These are phyloP conservation scores for Lepidium aucheri DNA, from an alignment of 345 rosid genomes.

Conservation along the genomic window DNA sequence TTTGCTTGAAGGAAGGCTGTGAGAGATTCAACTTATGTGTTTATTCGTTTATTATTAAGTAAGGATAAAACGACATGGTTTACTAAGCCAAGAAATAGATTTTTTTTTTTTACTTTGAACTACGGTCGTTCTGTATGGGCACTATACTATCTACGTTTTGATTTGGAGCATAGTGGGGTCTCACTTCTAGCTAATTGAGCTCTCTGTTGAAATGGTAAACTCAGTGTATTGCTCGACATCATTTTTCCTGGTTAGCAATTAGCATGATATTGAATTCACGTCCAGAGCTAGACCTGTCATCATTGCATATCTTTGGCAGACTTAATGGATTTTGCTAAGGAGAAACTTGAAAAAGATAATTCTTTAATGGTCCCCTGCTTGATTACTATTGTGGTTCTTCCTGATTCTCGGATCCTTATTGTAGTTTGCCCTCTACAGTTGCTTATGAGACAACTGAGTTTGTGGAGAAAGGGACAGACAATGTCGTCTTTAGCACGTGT, in stretches of 20 bases:
- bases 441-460: slow-evolving; percentile 55
- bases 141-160: not conserved
- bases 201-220: not conserved
- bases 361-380: not conserved
- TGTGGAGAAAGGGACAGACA: slow-evolving; percentile 80
- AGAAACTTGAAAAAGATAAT: not conserved
- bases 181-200: not conserved
- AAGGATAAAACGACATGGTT: not conserved
- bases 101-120: too few species aligned
- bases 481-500: slow-evolving; percentile 80
- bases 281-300: not conserved
- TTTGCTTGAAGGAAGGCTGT: not conserved
- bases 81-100: not conserved
- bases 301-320: not conserved
- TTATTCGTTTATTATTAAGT: not conserved
- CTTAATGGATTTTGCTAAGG: not conserved
- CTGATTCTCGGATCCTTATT: slow-evolving; percentile 14
- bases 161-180: not conserved
- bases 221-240: not conserved
- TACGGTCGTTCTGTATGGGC: too few species aligned
- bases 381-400: slow-evolving; percentile 13
- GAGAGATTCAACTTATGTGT: not conserved
- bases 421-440: slow-evolving; percentile 39
- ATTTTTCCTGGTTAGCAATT: not conserved
- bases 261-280: not conserved